phyloP scores from a whole-genome alignment of 495 filamentous ascomycete species.

The Aspergillus kassunensis region DNA sequence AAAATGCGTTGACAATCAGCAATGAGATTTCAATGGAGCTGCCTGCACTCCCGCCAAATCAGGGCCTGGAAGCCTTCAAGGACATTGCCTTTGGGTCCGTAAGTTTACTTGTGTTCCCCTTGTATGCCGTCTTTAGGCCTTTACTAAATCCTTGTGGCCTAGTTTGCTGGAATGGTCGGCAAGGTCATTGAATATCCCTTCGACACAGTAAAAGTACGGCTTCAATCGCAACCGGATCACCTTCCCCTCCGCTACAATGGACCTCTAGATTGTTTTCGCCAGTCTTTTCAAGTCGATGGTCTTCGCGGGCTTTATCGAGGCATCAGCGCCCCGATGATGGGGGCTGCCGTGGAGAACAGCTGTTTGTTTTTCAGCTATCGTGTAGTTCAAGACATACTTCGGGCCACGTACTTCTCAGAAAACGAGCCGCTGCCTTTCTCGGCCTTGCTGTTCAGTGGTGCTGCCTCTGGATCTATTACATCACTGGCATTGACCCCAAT shows the following conservation, averaged over 20 bases:
- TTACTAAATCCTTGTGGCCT: conserved; percentile 9
- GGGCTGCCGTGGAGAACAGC: conserved; percentile 91
- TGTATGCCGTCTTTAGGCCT: not conserved
- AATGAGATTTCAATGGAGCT: conserved; percentile 41
- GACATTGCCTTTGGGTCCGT: conserved; percentile 84
- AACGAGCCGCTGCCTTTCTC: conserved; percentile 61
- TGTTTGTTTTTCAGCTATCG: conserved; percentile 88
- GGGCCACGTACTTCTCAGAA: conserved; percentile 47
- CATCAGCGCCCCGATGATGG: conserved; percentile 84
- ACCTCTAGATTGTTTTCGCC: conserved; percentile 88
- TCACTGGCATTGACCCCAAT: conserved; percentile 89
- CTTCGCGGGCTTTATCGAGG: conserved; percentile 82
- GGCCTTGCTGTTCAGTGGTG: conserved; percentile 72
- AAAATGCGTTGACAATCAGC: conserved; percentile 36
- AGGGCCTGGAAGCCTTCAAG: conserved; percentile 66
- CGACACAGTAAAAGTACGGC: conserved; percentile 90
- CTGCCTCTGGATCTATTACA: conserved; percentile 83
- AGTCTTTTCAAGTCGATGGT: conserved; percentile 70
- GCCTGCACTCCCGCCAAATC: conserved; percentile 44
- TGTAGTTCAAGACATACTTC: conserved; percentile 64
- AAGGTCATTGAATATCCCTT: conserved; percentile 98
- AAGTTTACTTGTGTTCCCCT: conserved; percentile 28
- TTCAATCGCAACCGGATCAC: conserved; percentile 71
- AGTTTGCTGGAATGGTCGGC: conserved; percentile 84
- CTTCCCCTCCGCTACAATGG: conserved; percentile 79